phyloP scores from a whole-genome alignment of 129 eudicot genomes.

The Saussurea involucrata region DNA sequence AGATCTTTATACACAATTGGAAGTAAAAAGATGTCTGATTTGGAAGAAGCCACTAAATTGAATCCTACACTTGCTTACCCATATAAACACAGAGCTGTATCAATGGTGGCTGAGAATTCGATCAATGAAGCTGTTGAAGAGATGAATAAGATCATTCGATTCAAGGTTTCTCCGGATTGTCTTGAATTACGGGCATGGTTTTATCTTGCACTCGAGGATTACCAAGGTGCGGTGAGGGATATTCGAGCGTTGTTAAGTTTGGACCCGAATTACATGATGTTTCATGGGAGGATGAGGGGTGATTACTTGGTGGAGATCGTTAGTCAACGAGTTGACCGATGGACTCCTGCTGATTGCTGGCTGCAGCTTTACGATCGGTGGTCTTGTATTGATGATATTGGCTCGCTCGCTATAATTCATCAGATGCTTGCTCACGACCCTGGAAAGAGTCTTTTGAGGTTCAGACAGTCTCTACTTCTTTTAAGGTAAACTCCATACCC shows the following conservation, averaged over 20 bases:
- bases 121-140: conserved; percentile 51
- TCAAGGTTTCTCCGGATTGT: conserved; percentile 59
- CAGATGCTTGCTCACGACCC: conserved; percentile 70
- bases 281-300: conserved; percentile 61
- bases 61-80: conserved; percentile 71
- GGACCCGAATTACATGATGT: conserved; percentile 63
- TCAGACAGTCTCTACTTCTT: conserved; percentile 73
- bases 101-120: conserved; percentile 38
- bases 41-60: conserved; percentile 49
- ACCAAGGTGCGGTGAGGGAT: conserved; percentile 60
- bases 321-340: conserved; percentile 46
- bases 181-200: conserved; percentile 79
- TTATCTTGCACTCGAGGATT: conserved; percentile 53
- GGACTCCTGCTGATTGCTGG: conserved; percentile 81
- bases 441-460: conserved; percentile 59
- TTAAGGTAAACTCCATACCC: conserved; percentile 36
- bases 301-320: conserved; percentile 52
- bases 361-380: conserved; percentile 71
- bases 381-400: conserved; percentile 80
- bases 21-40: conserved; percentile 48
- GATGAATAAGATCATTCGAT: conserved; percentile 52
- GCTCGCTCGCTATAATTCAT: conserved; percentile 68
- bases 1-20: conserved; percentile 59
- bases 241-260: conserved; percentile 53
- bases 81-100: conserved; percentile 56